These are phyloP conservation scores for Alternaria sp. DNA, from an alignment of 2,329 filamentous ascomycete genomes.

Conservation along the genomic window DNA sequence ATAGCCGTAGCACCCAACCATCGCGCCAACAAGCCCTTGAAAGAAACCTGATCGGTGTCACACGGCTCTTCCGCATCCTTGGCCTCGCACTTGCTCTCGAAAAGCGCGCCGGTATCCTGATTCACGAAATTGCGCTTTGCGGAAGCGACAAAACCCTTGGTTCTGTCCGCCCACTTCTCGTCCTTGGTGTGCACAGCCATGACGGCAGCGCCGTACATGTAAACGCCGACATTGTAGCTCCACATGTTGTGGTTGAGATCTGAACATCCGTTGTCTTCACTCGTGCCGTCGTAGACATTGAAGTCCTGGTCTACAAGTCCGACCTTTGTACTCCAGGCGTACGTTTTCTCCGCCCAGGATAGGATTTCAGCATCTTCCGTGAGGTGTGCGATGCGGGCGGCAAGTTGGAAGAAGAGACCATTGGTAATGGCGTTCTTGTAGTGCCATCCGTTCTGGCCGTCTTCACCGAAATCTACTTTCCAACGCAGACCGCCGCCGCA, in stretches of 20 bases:
- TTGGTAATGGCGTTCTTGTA: slow-evolving; percentile 85
- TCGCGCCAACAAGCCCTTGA: slow-evolving; percentile 58
- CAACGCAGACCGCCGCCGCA: slow-evolving; percentile 72
- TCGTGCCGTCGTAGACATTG: slow-evolving; percentile 61
- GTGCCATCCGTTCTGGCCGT: slow-evolving; percentile 68
- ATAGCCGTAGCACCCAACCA: slow-evolving; percentile 34
- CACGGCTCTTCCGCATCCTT: slow-evolving; percentile 52
- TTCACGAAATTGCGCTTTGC: slow-evolving; percentile 32
- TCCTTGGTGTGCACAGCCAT: slow-evolving; percentile 30
- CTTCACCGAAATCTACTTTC: slow-evolving; percentile 74
- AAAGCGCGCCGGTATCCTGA: slow-evolving; percentile 33
- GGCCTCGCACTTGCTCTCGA: slow-evolving; percentile 69
- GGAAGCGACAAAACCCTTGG: slow-evolving; percentile 46
- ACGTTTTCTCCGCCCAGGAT: slow-evolving; percentile 69
- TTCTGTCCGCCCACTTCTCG: slow-evolving; percentile 25
- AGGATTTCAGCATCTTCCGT: slow-evolving; percentile 60
- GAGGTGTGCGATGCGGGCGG: slow-evolving; percentile 72
- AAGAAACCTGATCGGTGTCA: slow-evolving; percentile 71
- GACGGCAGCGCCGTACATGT: slow-evolving; percentile 56
- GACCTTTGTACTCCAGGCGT: slow-evolving; percentile 59
- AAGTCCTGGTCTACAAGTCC: slow-evolving; percentile 58
- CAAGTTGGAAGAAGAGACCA: slow-evolving; percentile 79
- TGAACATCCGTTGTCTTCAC: slow-evolving; percentile 51
- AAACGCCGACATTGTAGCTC: slow-evolving; percentile 59
- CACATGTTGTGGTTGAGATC: slow-evolving; percentile 52